phyloP scores from a whole-genome alignment of 2,329 filamentous ascomycete species.

The Diplocarpon rosae region DNA sequence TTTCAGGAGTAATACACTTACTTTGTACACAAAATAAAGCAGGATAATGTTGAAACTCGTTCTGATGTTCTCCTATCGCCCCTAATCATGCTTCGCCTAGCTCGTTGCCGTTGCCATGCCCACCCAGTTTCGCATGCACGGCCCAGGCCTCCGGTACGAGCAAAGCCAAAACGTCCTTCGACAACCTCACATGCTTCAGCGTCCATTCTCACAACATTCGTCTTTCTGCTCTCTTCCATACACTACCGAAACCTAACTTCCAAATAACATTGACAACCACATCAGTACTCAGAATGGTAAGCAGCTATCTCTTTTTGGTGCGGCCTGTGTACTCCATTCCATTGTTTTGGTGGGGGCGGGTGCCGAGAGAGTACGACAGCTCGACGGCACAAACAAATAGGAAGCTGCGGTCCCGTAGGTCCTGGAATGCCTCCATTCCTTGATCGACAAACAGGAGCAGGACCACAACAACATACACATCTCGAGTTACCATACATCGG shows the following conservation, averaged over 20 bases:
- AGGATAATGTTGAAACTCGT: neutral
- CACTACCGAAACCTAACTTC: neutral
- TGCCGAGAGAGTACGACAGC: no score
- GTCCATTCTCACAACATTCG: neutral
- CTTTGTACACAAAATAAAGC: no score
- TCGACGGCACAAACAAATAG: no score
- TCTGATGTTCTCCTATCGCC: neutral
- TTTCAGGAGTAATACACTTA: no score
- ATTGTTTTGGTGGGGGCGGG: no score
- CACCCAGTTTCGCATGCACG: neutral
- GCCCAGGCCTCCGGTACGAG: no score
- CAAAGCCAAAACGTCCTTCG: neutral
- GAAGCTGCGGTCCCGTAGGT: no score
- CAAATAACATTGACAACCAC: neutral
- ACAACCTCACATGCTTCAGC: neutral
- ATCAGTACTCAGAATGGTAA: neutral
- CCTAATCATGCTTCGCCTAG: neutral
- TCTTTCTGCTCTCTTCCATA: neutral
- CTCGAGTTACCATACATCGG: no score
- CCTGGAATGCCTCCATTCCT: no score
- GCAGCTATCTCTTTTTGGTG: neutral
- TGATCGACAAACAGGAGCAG: no score
- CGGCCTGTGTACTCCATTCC: neutral
- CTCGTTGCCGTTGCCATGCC: conserved; percentile 1
- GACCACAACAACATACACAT: no score